Percentiles rank a stretch among this genome's conserved stretches.
Evolutionary conservation across 2,329 filamentous ascomycete species (phyloP).

Genomic region (Gnomoniopsis sp.): DNA sequence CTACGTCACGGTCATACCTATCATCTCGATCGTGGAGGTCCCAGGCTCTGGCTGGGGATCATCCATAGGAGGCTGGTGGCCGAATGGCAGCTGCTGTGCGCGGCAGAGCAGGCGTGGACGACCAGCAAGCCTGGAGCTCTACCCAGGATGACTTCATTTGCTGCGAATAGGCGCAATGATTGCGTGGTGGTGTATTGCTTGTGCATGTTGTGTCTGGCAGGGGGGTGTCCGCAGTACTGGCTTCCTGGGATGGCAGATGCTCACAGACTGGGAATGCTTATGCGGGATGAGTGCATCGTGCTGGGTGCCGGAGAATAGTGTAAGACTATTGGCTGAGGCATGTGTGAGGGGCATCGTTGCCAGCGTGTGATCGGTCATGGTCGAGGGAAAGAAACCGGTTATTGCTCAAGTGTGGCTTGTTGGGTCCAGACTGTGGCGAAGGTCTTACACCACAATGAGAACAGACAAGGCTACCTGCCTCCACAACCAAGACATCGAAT

Average conservation of each 20-base stretch:
- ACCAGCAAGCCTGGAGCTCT: constrained; percentile 1
- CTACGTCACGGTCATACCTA: constrained; percentile 18
- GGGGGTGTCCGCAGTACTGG: neutral
- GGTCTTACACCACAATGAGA: constrained; percentile 16
- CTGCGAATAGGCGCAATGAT: neutral
- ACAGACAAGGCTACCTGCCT: neutral
- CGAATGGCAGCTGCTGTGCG: constrained; percentile 1
- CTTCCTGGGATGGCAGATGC: neutral
- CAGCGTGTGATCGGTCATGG: constrained; percentile 13
- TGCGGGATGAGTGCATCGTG: neutral
- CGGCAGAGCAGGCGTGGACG: constrained; percentile 5
- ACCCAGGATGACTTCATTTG: constrained; percentile 20
- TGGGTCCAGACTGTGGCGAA: constrained; percentile 16
- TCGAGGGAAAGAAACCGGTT: constrained; percentile 20
- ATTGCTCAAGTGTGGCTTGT: constrained; percentile 20
- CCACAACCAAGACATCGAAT: neutral
- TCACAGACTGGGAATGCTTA: neutral
- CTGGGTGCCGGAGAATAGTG: neutral
- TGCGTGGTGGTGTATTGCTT: constrained; percentile 7
- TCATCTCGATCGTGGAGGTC: constrained; percentile 16
- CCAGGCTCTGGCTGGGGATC: neutral
- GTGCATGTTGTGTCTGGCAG: neutral
- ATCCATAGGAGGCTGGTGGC: neutral
- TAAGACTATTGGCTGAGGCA: constrained; percentile 16
- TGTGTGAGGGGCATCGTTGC: neutral